phyloP scores from a whole-genome alignment of 2,329 filamentous ascomycete species.

The Aureobasidium melanogenum region DNA sequence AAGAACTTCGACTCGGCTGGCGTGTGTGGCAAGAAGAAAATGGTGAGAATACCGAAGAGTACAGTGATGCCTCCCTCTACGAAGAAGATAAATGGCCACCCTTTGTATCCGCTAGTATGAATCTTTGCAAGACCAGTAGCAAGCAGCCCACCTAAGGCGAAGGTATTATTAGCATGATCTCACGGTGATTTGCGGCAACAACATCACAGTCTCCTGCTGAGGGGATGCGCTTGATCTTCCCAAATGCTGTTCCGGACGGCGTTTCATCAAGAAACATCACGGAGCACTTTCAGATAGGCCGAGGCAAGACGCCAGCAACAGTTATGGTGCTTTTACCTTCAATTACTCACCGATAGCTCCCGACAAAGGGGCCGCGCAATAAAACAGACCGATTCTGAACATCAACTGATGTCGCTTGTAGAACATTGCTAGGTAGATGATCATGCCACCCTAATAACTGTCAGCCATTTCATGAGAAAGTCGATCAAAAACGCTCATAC shows the following conservation, averaged over 20 bases:
- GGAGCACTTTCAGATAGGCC: too few species aligned
- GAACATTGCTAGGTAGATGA: conserved; percentile 36
- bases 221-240: too few species aligned
- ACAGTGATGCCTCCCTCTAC: conserved; percentile 52
- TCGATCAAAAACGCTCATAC: not conserved
- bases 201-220: too few species aligned
- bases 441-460: conserved; percentile 15
- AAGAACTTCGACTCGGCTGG: conserved; percentile 38
- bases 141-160: conserved; percentile 30
- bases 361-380: conserved; percentile 22
- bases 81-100: conserved; percentile 32
- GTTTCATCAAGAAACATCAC: too few species aligned
- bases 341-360: conserved; percentile 22
- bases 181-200: too few species aligned
- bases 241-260: too few species aligned
- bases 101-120: conserved; percentile 27
- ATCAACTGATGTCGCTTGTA: conserved; percentile 33
- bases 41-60: conserved; percentile 44
- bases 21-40: conserved; percentile 45
- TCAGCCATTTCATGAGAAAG: not conserved
- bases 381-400: conserved; percentile 31
- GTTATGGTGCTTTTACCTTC: too few species aligned
- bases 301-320: too few species aligned
- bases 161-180: too few species aligned
- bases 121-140: conserved; percentile 35